These are phyloP conservation scores for Clarkia xantiana DNA, from an alignment of 345 rosid species.

Conservation along the genomic window DNA sequence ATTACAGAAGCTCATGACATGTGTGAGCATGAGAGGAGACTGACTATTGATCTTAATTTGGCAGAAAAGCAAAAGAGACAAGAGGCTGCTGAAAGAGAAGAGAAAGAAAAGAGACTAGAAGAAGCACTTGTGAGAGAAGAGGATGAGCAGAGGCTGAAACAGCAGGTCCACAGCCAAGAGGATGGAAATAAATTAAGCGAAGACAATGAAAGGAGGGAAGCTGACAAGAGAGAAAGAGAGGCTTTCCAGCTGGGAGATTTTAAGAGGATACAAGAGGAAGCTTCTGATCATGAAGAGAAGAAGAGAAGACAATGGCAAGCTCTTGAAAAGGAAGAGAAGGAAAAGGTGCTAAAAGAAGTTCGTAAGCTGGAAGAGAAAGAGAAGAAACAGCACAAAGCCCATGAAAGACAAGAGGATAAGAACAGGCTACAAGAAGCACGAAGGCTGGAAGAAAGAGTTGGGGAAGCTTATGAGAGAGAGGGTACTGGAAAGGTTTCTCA, in stretches of 20 bases:
- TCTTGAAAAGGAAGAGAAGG: conserved; percentile 2
- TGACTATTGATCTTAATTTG: neutral
- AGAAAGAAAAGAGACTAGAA: neutral
- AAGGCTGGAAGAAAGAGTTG: neutral
- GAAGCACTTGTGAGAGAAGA: conserved; percentile 7
- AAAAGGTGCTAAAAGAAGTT: conserved; percentile 4
- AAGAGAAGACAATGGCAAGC: conserved; percentile 4
- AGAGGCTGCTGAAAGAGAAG: conserved; percentile 14
- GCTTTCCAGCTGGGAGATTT: neutral
- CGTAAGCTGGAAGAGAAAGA: conserved; percentile 5
- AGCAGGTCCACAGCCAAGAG: conserved; percentile 14
- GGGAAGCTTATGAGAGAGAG: conserved; percentile 17
- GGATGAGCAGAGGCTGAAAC: conserved; percentile 3
- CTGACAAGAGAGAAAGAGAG: conserved; percentile 4
- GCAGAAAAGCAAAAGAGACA: conserved; percentile 6
- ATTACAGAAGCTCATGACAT: conserved; percentile 15
- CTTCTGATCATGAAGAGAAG: conserved; percentile 6
- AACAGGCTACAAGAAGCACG: conserved; percentile 22
- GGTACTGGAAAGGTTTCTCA: conserved; percentile 27
- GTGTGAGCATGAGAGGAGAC: conserved; percentile 6
- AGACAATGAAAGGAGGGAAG: too few species aligned
- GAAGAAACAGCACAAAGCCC: conserved; percentile 3
- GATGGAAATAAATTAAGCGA: conserved; percentile 4
- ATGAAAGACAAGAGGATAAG: conserved; percentile 16
- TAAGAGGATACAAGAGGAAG: conserved; percentile 4